A percentile compares a stretch with the other conserved stretches of the same genome.
Evolutionary conservation across 495 filamentous ascomycete species (phyloP).

Genomic region (Symbiotaphrina buchneri): DNA sequence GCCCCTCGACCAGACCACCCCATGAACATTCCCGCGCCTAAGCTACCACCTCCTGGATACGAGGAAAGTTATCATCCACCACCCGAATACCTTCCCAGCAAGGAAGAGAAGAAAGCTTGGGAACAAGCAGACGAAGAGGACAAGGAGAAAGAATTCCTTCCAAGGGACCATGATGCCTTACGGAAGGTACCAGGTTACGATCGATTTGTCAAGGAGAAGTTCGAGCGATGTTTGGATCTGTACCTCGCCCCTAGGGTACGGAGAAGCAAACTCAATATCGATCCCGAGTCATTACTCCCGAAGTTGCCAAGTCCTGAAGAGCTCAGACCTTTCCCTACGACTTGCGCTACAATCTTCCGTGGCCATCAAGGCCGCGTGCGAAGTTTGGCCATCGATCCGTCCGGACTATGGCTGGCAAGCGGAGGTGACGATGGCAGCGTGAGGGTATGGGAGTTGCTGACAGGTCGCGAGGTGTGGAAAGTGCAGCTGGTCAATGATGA

Average conservation of each 20-base stretch:
- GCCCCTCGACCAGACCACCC: conserved; percentile 56
- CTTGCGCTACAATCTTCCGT: conserved; percentile 57
- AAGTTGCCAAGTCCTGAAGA: conserved; percentile 91
- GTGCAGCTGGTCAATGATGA: conserved; percentile 60
- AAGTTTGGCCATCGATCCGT: conserved; percentile 55
- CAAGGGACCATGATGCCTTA: conserved; percentile 57
- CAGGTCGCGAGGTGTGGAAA: conserved; percentile 74
- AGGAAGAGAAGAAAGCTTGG: conserved; percentile 73
- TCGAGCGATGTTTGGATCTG: conserved; percentile 84
- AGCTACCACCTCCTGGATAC: conserved; percentile 80
- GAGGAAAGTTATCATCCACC: conserved; percentile 96
- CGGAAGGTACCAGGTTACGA: conserved; percentile 88
- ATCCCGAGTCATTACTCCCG: conserved; percentile 78
- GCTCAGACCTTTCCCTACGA: conserved; percentile 79
- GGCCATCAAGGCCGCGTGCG: conserved; percentile 83
- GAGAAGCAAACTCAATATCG: conserved; percentile 87
- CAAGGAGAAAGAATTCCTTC: conserved; percentile 70
- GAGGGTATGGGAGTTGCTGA: conserved; percentile 72
- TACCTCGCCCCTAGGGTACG: conserved; percentile 86
- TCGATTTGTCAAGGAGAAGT: conserved; percentile 77
- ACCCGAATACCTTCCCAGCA: conserved; percentile 73
- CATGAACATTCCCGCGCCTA: conserved; percentile 95
- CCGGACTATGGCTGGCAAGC: conserved; percentile 59
- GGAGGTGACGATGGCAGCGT: conserved; percentile 91
- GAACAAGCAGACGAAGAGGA: conserved; percentile 77